phyloP scores from a whole-genome alignment of 768 basidiomycete species.

The Melanogaster broomeanus region DNA sequence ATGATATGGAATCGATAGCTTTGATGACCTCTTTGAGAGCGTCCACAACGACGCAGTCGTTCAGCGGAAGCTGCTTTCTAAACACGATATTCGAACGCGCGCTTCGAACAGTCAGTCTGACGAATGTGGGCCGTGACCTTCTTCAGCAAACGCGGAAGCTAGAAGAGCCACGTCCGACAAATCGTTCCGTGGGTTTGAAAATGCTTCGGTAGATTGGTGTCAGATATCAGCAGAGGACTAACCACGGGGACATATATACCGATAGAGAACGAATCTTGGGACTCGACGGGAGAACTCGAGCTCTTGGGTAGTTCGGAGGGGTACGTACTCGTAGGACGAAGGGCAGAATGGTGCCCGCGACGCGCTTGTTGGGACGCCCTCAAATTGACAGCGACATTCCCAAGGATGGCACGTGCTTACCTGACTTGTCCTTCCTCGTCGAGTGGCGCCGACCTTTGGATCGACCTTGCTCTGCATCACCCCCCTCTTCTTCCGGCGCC shows the following conservation, averaged over 20 bases:
- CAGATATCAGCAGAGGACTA: not conserved
- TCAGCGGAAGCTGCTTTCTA: too few species aligned
- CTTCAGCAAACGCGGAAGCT: not conserved
- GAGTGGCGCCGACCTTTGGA: not conserved
- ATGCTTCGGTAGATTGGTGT: conserved; percentile 11
- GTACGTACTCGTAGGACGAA: conserved; percentile 1
- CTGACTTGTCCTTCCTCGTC: not conserved
- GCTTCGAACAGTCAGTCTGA: too few species aligned
- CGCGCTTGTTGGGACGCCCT: conserved; percentile 6
- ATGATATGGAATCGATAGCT: too few species aligned
- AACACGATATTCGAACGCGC: too few species aligned
- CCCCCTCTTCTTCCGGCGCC: conserved; percentile 19
- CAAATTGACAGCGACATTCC: too few species aligned
- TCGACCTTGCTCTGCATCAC: conserved; percentile 8
- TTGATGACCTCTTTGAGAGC: too few species aligned
- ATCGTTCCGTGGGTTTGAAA: conserved; percentile 17
- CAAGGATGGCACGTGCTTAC: not conserved
- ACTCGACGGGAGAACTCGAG: not conserved
- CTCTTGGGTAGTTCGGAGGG: conserved; percentile 4
- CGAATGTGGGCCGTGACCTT: too few species aligned
- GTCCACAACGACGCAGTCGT: too few species aligned
- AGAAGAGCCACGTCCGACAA: not conserved
- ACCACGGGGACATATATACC: conserved; percentile 11
- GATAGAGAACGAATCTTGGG: conserved; percentile 22
- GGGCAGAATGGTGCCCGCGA: conserved; percentile 11